Base-by-base conservation (phyloP, 148 eudicot species). In the Chenopodium formosanum region DNA sequence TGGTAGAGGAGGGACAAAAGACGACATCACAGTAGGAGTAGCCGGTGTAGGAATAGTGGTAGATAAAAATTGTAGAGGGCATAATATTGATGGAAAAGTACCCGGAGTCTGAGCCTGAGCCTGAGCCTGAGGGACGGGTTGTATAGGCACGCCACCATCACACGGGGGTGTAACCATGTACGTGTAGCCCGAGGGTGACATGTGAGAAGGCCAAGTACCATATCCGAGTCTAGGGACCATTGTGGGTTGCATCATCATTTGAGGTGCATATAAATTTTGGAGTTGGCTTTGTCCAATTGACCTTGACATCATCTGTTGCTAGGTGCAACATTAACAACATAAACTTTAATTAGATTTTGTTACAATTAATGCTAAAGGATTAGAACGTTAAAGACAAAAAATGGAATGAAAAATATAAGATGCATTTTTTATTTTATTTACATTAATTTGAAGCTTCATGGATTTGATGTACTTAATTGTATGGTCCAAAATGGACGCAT, bases 381-480 rank as follows among this genome's bases (percentile, higher is more conserved):
- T 20, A n/a, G 9, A 5, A 58, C 0, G 14, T 16, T 22, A 29
- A 8, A 14, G 13, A 8, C 1, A 37, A 29, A 4, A 37, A 29
- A 31, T 19, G 20, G 1, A 34, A 3, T 2, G 37, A 31, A 3
- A 34, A 34, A 34, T 2, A 34, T 2, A 37, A 37, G 5, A 37
- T 37, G 44, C 44, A 5, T 37, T 40, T 40, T 40, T 40, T 40
- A 5, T 40, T 40, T 40, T 40, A 40, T 40, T 74, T 74, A 74
- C 81, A 44, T 79, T 53, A 70, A 79, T 16, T 32, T 79, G 81
- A 13, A 70, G 75, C 75, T 79, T 16, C 67, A 70, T 53, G 75
- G 75, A 70, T 70, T 79, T 79, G 67, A 79, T 79, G 67, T 79
- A 53, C 27, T 79, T 70, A 47, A 70, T 70, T 20, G 81, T 75